These are phyloP conservation scores for Macrocybe gigantea DNA, from an alignment of 768 basidiomycete species.

Conservation along the genomic window DNA sequence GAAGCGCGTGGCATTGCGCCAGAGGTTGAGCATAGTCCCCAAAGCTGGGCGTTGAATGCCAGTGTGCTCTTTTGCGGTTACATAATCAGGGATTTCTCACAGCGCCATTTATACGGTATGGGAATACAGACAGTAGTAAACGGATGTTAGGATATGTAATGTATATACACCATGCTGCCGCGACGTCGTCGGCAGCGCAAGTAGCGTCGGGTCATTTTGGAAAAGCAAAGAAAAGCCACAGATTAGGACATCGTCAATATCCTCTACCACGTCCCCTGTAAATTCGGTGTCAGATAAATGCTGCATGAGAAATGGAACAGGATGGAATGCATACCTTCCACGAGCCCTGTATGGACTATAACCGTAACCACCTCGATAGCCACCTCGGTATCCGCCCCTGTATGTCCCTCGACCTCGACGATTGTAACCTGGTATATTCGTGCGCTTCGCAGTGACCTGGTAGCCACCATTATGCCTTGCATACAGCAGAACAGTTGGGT, in stretches of 20 bases:
- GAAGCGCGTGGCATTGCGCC: slow-evolving; percentile 30
- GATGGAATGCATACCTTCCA: slow-evolving; percentile 48
- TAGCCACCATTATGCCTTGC: neutral
- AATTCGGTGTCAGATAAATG: too few relatives aligned
- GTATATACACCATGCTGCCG: too few relatives aligned
- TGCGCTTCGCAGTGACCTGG: slow-evolving; percentile 92
- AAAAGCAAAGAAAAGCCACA: too few relatives aligned
- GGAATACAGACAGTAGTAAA: slow-evolving; percentile 2
- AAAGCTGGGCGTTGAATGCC: neutral
- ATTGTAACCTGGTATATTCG: slow-evolving; percentile 91
- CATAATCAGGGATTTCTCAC: neutral
- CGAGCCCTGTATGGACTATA: slow-evolving; percentile 66
- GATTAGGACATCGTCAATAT: neutral
- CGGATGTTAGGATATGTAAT: too few relatives aligned
- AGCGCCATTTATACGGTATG: neutral
- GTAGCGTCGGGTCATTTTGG: too few relatives aligned
- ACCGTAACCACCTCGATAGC: slow-evolving; percentile 41
- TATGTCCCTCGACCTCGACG: slow-evolving; percentile 57
- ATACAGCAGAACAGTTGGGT: neutral
- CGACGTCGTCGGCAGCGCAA: too few relatives aligned
- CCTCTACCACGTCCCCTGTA: neutral
- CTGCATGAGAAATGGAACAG: neutral
- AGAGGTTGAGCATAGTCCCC: slow-evolving; percentile 30
- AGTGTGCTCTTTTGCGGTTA: neutral
- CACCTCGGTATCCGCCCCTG: slow-evolving; percentile 52